phyloP scores from a whole-genome alignment of 352 stramenopile genomes.

The Globisporangium lucens region DNA sequence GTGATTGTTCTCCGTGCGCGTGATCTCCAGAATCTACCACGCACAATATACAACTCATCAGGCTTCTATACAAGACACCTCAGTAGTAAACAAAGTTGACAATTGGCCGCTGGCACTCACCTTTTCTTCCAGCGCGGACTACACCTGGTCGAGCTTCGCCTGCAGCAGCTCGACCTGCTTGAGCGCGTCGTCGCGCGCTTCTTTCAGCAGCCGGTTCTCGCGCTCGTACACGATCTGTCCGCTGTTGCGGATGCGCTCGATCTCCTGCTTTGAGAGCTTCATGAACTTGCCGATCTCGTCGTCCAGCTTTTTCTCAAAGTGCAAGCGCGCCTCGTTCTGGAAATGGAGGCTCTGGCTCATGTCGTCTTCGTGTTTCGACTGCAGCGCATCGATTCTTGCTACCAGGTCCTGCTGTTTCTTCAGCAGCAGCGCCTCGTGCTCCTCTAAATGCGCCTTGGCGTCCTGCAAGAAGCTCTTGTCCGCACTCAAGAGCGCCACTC shows the following conservation, averaged over 20 bases:
- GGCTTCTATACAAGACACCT: neutral
- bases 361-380: conserved; percentile 37
- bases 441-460: conserved; percentile 52
- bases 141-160: conserved; percentile 39
- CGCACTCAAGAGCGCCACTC: conserved; percentile 38
- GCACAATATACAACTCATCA: neutral
- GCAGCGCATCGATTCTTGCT: conserved; percentile 31
- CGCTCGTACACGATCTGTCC: conserved; percentile 67
- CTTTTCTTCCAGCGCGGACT: conserved; percentile 53
- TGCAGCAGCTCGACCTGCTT: conserved; percentile 62
- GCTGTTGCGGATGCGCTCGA: conserved; percentile 63
- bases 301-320: conserved; percentile 70
- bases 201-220: conserved; percentile 68
- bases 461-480: conserved; percentile 69
- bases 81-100: neutral
- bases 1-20: conserved; percentile 50
- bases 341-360: conserved; percentile 35
- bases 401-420: conserved; percentile 37
- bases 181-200: conserved; percentile 54
- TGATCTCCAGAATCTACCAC: conserved; percentile 45
- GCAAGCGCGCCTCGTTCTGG: conserved; percentile 53
- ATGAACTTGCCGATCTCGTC: conserved; percentile 67
- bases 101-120: conserved; percentile 10
- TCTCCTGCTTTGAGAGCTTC: conserved; percentile 62
- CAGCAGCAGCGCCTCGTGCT: conserved; percentile 39